Base-by-base conservation (phyloP, 805 yeast genomes). In the Spathaspora hagerdaliae region DNA sequence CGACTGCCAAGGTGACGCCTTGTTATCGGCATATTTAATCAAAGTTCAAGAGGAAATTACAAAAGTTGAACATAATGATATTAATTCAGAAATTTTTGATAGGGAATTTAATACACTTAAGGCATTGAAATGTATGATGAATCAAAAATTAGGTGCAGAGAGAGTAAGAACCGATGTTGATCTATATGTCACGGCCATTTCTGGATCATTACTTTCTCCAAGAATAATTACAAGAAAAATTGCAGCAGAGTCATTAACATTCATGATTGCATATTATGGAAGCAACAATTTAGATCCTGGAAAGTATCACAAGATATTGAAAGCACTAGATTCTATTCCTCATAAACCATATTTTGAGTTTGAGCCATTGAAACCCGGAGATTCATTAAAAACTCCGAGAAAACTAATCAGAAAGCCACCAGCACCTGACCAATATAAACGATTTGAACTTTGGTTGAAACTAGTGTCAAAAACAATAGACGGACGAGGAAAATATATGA, bases 401-500 rank as follows among this genome's bases (percentile, higher is more conserved):
- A 59, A 58, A 34, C 51, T 65, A 38, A 67, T 64, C 27, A 56
- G 74, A 42, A 69, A 61, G 46, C 65, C 70, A 3, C 75, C 71
- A 1, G 54, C 57, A 1, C 65, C 62, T 7, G 62, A 66, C 26
- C 46, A 65, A 12, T 67, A 71, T 50, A 78, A 69, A 51, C 63
- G 85, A 36, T 81, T 85, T 53, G 86, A 82, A 49, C 75, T 83
- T 33, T 89, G 96, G 96, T 58, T 88, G 38, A 65, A 69, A 41
- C 67, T 81, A 10, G 83, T 88, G 3, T 83, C 77, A 42, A 78
- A 76, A 41, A 83, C 91, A 0, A 56, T 89, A 38, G 88, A 82
- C 46, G 97, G 97, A 2, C 77, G 91, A 54, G 98, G 98, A 7
- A 85, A 82, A 55, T 70, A 69, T 51, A 75, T 87, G 77, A 96